Percentiles rank a stretch among this genome's conserved stretches.
Evolutionary conservation across 371 early-diverging fungal species (phyloP).

Genomic region (Coemansia sp.): DNA sequence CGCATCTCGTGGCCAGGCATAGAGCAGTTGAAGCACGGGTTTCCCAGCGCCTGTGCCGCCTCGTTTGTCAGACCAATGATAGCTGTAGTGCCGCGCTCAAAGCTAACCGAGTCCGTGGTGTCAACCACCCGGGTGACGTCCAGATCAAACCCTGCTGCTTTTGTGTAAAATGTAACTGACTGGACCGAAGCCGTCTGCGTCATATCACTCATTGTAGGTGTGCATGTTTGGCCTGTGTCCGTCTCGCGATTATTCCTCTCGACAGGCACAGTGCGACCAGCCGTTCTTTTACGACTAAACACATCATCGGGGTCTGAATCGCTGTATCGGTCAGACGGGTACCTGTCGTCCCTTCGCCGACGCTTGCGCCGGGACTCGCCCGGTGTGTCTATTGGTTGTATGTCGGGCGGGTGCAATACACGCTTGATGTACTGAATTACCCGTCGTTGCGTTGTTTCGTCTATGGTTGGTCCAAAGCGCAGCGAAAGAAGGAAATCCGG

Average conservation of each 20-base stretch:
- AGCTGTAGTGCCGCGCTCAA: conserved; percentile 21
- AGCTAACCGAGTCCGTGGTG: conserved; percentile 3
- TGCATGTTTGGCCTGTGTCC: no score
- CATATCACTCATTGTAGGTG: no score
- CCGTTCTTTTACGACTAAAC: conserved; percentile 1
- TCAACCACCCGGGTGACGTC: conserved; percentile 21
- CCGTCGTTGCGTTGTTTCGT: conserved; percentile 7
- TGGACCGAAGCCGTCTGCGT: background rate
- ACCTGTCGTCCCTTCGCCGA: conserved; percentile 22
- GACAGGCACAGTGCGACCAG: background rate
- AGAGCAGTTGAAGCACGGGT: conserved; percentile 46
- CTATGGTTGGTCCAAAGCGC: conserved; percentile 26
- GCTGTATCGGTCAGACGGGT: conserved; percentile 5
- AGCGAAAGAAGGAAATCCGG: conserved; percentile 25
- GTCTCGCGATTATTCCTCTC: no score
- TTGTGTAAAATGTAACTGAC: conserved; percentile 18
- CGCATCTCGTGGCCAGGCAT: conserved; percentile 43
- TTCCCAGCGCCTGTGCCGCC: conserved; percentile 23
- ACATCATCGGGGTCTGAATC: background rate
- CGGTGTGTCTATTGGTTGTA: background rate
- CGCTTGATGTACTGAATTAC: conserved; percentile 29
- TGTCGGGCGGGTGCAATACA: background rate
- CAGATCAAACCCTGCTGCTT: conserved; percentile 28
- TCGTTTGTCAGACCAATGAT: conserved; percentile 24
- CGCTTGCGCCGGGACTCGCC: conserved; percentile 22